Base-by-base conservation (phyloP, 768 basidiomycete species). In the Leccinum olivaceopallidum region DNA sequence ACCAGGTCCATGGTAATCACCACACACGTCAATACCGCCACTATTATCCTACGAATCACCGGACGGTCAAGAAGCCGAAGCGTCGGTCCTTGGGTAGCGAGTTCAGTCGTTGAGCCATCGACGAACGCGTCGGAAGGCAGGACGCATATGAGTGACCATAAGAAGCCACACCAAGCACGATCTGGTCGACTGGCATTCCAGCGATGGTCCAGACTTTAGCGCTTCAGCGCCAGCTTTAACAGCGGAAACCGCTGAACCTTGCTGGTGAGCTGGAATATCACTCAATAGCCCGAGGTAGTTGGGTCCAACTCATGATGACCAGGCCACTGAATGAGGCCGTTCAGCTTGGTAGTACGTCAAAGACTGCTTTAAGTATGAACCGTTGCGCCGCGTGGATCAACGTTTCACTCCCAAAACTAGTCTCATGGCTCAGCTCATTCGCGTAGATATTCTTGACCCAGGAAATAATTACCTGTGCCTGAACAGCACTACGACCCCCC, bases 131-230 rank as follows among this genome's bases (percentile, higher is more conserved):
- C n/a, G 42, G 42, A 49, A 24, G 47, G 56, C n/a, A 22, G 16
- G 28, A 49, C 32, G 16, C 44, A 13, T 48, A 56, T 4, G 32
- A 56, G 13, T 47, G 47, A 14, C 47, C 30, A 32, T 52, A 32
- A 10, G 28, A 75, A 7, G 93, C 84, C 2, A 95, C 85, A 55
- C 92, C 93, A 4, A 42, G 39, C 39, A 53, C 51, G 28, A 4
- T 53, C 51, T 53, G 8, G 30, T 53, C 51, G 9, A 32, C 5
- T 6, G 47, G 44, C 30, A 56, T 56, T 22, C 56, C 32, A 36
- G 47, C 56, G 14, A 34, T 47, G 14, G n/a, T 20, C 32, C 55
- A 56, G 13, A 30, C 18, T 39, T 1, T 1, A 36, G 5, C 34
- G 34, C 34, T 34, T 34, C 14, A 20, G 44, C 34, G 34, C 32